Evolutionary conservation across 2,329 filamentous ascomycete species (phyloP).

Genomic region (Colletotrichum coccodes): DNA sequence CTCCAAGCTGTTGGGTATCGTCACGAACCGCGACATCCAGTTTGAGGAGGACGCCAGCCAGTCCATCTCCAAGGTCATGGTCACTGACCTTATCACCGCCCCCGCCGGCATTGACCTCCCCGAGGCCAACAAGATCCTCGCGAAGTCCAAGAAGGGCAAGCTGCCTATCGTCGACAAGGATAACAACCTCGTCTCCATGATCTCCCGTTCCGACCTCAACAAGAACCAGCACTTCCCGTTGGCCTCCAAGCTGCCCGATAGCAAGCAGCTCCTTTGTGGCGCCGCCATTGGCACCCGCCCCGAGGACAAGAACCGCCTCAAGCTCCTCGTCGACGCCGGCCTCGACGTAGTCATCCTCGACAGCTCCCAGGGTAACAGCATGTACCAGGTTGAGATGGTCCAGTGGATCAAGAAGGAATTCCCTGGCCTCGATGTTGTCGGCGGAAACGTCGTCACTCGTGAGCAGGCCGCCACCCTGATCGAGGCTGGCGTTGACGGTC

Average conservation of each 20-base stretch:
- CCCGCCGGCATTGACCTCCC: conserved; percentile 81
- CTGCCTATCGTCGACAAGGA: conserved; percentile 88
- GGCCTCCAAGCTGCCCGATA: conserved; percentile 94
- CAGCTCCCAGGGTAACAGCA: conserved; percentile 96
- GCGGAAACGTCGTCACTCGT: conserved; percentile 96
- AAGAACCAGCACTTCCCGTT: conserved; percentile 98
- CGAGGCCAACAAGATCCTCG: conserved; percentile 93
- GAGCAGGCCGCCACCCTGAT: conserved; percentile 95
- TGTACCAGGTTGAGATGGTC: conserved; percentile 99
- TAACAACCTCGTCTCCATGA: conserved; percentile 89
- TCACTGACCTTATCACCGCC: conserved; percentile 92
- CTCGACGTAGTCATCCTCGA: conserved; percentile 96
- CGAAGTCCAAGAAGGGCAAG: conserved; percentile 98
- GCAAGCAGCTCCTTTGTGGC: conserved; percentile 96
- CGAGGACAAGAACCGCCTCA: conserved; percentile 87
- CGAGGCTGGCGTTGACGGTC: conserved; percentile 91
- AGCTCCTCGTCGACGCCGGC: conserved; percentile 91
- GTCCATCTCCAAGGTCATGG: conserved; percentile 91
- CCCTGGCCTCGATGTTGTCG: conserved; percentile 91
- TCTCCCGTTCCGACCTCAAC: conserved; percentile 94
- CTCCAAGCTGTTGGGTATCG: conserved; percentile 96
- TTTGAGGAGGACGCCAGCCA: conserved; percentile 83
- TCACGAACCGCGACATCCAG: conserved; percentile 97
- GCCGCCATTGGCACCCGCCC: conserved; percentile 95
- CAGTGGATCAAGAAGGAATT: conserved; percentile 92